Evolutionary conservation across 192 early-diverging fungal species (phyloP).

Genomic region (Obelidium mucronatum): DNA sequence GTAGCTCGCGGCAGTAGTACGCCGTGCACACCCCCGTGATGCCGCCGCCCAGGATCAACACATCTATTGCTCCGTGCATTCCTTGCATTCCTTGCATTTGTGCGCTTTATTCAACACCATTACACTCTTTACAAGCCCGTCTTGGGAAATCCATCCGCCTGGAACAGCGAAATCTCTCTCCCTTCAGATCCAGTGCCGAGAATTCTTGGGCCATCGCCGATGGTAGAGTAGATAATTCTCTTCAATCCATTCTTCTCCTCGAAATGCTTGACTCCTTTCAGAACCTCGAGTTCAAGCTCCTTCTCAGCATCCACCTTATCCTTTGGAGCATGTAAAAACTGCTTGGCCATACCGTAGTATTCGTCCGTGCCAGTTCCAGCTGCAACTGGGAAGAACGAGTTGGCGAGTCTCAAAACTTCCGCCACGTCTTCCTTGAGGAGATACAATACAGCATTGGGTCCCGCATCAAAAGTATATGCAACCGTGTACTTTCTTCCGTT

Average conservation of each 20-base stretch:
- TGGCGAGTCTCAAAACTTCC: constrained; percentile 84
- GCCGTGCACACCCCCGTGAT: constrained; percentile 26
- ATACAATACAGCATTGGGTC: constrained; percentile 98
- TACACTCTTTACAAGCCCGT: neutral
- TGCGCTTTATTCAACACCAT: too few species aligned
- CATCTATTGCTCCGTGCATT: too few species aligned
- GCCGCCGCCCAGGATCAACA: constrained; percentile 24
- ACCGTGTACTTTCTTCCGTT: constrained; percentile 66
- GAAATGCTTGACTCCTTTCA: constrained; percentile 60
- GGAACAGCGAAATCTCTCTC: constrained; percentile 61
- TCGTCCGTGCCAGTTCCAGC: constrained; percentile 30
- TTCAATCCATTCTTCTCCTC: constrained; percentile 69
- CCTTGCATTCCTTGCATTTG: too few species aligned
- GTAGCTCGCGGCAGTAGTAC: constrained; percentile 5
- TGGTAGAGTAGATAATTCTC: constrained; percentile 88
- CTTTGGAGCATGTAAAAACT: constrained; percentile 35
- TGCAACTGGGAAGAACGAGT: constrained; percentile 80
- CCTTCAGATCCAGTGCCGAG: constrained; percentile 49
- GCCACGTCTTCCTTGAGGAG: constrained; percentile 79
- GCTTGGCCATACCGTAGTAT: constrained; percentile 53
- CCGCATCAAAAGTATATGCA: constrained; percentile 99
- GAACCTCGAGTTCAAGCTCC: constrained; percentile 49
- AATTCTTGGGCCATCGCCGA: constrained; percentile 93
- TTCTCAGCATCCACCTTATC: neutral
- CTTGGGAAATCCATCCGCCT: constrained; percentile 69